Base-by-base conservation (phyloP, 495 filamentous ascomycete genomes). In the Talaromyces borbonicus region DNA sequence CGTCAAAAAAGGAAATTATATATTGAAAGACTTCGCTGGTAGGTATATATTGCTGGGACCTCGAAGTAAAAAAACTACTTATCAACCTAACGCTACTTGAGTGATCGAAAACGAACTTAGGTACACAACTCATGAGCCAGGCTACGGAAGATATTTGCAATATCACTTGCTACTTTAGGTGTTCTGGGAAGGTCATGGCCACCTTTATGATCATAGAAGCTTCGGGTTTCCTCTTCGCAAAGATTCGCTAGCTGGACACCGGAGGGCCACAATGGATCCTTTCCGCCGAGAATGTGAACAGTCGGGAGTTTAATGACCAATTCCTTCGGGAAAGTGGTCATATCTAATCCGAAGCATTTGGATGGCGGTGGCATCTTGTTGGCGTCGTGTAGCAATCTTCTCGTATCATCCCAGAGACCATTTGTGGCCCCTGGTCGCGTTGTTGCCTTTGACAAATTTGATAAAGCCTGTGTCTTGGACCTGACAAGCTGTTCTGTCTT, bases 211-310 rank as follows among this genome's bases (percentile, higher is more conserved):
- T 76, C 62, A 52, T 67, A 78, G 27, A 61, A 61, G 44, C 67
- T 70, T 20, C 69, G 58, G 1, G 62, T 63, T 14, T 56, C 55
- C 5, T 57, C 56, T 25, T 75, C 67, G 44, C 75, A 83, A 23
- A 79, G 61, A 7, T 69, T 61, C 31, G 71, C 72, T 29, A 83
- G 54, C 51, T 83, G 77, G 27, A 79, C 46, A 8, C 72, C 68
- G 5, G 72, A 55, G 2, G 70, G 66, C 55, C 68, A 80, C 35
- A 74, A 48, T 2, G 78, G 76, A 56, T 83, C 79, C 43, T 74
- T 74, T 4, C 48, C 55, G 0, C 79, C 79, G 49, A 74, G 80
- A 8, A 82, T 58, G 57, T 83, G 78, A 32, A 76, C 75, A 7
- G 80, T 82, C 0, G 79, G 80, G 16, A 84, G 70, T 14, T 54